Evolutionary conservation across 352 stramenopile species (phyloP), one percentile per base, ranked within the genome.

Genomic region (Lagenidium sp.): DNA sequence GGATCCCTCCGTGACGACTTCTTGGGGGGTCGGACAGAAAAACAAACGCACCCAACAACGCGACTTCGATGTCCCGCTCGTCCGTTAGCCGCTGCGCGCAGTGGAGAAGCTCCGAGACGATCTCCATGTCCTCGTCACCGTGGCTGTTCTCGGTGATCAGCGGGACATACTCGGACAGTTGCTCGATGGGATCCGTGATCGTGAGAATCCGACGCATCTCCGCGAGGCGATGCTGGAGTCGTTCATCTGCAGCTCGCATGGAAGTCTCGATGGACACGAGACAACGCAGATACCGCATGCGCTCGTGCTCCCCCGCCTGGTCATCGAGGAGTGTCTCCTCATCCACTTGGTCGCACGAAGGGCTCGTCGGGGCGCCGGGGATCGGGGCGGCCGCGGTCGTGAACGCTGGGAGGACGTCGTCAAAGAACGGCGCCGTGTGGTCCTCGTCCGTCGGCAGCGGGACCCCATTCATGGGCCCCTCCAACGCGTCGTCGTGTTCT

Each of bases 1-100:
- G 50, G 25, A 66, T 53, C 3, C 57, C 44, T 44, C 60, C 55
- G 16, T 40, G 49, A 22, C 41, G 50, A 22, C 41, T 15, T 4
- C 41, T 39, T 29, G 60, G 47, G 15, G 36, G 29, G 19, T 83
- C 63, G 25, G 62, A 64, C 34, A 65, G 36, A 42, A 85, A 85
- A 51, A 85, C 72, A 34, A 86, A 89, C 4, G 70, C 64, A 11
- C 55, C 73, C 16, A 89, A 37, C 21, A 79, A 57, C 11, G 73
- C 70, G 19, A 72, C 56, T 34, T 89, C 76, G 19, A 49, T 65
- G 47, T 86, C 76, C 30, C 71, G 45, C 13, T 60, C 36, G 18
- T 63, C 51, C 7, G 21, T 56, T 58, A 89, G 53, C 18, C 57
- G 61, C 15, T 53, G 60, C 12, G 68, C 62, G 28, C 68, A 81